phyloP scores from a whole-genome alignment of 805 yeast genomes.

The Wickerhamomyces bovis region DNA sequence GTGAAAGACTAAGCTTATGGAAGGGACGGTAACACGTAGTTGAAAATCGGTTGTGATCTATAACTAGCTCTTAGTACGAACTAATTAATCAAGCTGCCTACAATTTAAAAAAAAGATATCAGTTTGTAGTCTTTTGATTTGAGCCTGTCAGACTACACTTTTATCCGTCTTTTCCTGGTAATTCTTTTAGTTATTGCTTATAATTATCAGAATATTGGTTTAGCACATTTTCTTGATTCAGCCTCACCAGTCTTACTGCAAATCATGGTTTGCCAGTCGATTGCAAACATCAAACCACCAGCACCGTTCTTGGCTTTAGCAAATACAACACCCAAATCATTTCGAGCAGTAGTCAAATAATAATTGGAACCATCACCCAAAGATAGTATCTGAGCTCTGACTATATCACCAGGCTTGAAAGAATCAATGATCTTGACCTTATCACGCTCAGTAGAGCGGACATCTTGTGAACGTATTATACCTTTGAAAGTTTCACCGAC shows the following conservation, averaged over 20 bases:
- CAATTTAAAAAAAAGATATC: no score
- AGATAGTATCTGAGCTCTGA: slow-evolving; percentile 73
- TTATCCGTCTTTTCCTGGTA: no score
- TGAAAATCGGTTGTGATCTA: no score
- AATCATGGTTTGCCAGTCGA: slow-evolving; percentile 95
- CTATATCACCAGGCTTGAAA: slow-evolving; percentile 88
- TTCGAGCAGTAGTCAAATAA: slow-evolving; percentile 81
- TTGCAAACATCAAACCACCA: slow-evolving; percentile 77
- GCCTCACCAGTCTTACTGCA: slow-evolving; percentile 66
- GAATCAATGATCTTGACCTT: slow-evolving; percentile 71
- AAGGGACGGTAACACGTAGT: no score
- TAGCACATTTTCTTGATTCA: slow-evolving; percentile 87
- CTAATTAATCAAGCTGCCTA: no score
- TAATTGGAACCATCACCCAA: slow-evolving; percentile 93
- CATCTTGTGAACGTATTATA: slow-evolving; percentile 78
- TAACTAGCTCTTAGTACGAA: no score
- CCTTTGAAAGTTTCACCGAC: slow-evolving; percentile 88
- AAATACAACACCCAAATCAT: slow-evolving; percentile 90
- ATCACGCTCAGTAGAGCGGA: slow-evolving; percentile 88
- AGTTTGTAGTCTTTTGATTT: no score
- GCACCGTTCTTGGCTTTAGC: slow-evolving; percentile 63
- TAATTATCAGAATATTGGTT: slow-evolving; percentile 57
- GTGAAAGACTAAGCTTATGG: no score
- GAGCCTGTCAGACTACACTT: no score
- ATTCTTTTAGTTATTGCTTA: no score